Base-by-base conservation (phyloP, 768 basidiomycete species). In the Rhizopogon vulgaris region DNA sequence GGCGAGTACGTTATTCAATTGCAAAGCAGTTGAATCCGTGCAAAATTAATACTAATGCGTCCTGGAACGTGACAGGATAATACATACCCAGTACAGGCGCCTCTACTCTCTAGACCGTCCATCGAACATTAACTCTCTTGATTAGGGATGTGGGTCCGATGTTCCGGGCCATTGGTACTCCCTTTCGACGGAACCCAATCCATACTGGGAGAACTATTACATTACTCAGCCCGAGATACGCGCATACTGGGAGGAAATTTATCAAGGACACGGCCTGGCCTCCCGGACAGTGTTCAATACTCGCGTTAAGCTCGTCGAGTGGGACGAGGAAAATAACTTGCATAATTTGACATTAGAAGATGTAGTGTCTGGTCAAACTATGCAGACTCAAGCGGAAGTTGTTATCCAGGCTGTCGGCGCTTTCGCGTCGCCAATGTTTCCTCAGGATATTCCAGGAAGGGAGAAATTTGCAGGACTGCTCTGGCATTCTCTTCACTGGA, bases 401-500 rank as follows among this genome's bases (percentile, higher is more conserved):
- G 49, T 82, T 45, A 66, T 83, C 51, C 75, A 69, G 37, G 80
- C 78, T 5, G 71, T 78, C 50, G 79, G 79, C 7, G 74, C 71
- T 11, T 80, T 83, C 52, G 68, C 75, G 54, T 66, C 59, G 10
- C 76, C 78, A 6, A 56, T 73, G 45, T 78, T 69, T 56, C 75
- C 79, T 0, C 71, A 70, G 42, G 70, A 75, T 11, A 56, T 82
- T 3, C 55, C 55, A 2, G 79, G 78, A 0, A 51, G 66, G 11
- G 76, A 76, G 38, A 60, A 58, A 3, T 84, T 83, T 60, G 64
- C 69, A 41, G 84, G 83, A 2, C 59, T 63, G 10, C 45, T 71
- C 15, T 84, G 77, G 68, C 84, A 84, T 62, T 79, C 82, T 28
- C 75, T 78, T 18, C 59, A 63, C 49, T 86, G 82, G 81, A 65